Evolutionary conservation across 2,329 filamentous ascomycete genomes (phyloP).

Genomic region (Talaromyces funiculosus): DNA sequence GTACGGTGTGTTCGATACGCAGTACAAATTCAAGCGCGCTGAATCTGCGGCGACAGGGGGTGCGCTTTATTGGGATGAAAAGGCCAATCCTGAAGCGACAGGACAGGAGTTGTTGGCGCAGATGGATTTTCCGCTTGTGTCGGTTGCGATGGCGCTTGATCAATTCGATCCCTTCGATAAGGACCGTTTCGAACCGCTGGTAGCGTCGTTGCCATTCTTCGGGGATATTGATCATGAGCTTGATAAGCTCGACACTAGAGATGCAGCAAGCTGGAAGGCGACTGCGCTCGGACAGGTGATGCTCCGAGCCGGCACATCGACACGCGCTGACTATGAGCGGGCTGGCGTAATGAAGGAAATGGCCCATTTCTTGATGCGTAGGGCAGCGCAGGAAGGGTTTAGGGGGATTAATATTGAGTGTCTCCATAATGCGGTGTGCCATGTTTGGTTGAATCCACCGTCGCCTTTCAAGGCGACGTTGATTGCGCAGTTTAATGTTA

Average conservation of each 20-base stretch:
- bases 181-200: constrained; percentile 12
- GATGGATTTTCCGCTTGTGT: constrained; percentile 37
- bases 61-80: background rate
- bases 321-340: constrained; percentile 32
- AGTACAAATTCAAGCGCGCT: constrained; percentile 30
- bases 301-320: constrained; percentile 33
- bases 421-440: constrained; percentile 17
- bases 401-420: constrained; percentile 33
- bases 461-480: constrained; percentile 3
- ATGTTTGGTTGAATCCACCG: constrained; percentile 16
- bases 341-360: constrained; percentile 28
- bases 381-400: constrained; percentile 28
- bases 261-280: constrained; percentile 21
- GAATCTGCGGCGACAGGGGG: constrained; percentile 17
- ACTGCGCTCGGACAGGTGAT: constrained; percentile 26
- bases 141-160: constrained; percentile 33
- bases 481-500: background rate
- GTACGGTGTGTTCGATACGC: constrained; percentile 36
- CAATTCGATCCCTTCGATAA: constrained; percentile 18
- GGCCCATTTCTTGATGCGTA: constrained; percentile 34
- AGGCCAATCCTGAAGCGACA: background rate
- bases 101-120: constrained; percentile 9
- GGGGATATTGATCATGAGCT: background rate
- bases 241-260: constrained; percentile 16
- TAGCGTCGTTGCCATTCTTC: background rate